These are phyloP conservation scores for Debaryomyces sp. DNA, from an alignment of 1,139 yeast species.

Conservation along the genomic window DNA sequence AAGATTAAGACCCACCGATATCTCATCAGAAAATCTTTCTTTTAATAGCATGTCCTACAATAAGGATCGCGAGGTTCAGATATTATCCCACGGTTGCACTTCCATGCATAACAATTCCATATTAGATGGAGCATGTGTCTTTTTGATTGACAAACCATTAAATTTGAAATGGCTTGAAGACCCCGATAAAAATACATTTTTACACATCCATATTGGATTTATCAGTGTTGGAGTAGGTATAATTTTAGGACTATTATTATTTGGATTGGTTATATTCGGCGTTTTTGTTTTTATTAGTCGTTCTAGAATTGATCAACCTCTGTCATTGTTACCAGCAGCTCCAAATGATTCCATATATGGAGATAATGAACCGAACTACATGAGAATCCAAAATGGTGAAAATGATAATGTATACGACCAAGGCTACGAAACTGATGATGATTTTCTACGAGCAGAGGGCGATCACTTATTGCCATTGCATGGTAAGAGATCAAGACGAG, in stretches of 20 bases:
- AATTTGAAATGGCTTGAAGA: slow-evolving; percentile 57
- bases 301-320: slow-evolving; percentile 8
- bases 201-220: slow-evolving; percentile 64
- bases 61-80: slow-evolving; percentile 63
- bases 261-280: slow-evolving; percentile 34
- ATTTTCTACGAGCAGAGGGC: slow-evolving; percentile 33
- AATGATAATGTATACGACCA: slow-evolving; percentile 30
- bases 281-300: slow-evolving; percentile 33
- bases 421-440: slow-evolving; percentile 53
- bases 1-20: slow-evolving; percentile 19
- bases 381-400: slow-evolving; percentile 41
- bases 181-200: slow-evolving; percentile 36
- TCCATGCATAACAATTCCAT: slow-evolving; percentile 23
- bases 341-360: slow-evolving; percentile 17
- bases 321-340: slow-evolving; percentile 10
- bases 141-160: slow-evolving; percentile 69
- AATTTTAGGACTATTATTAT: slow-evolving; percentile 54
- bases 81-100: slow-evolving; percentile 71
- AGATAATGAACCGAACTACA: slow-evolving; percentile 34
- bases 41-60: slow-evolving; percentile 50
- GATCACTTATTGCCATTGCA: slow-evolving; percentile 35
- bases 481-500: slow-evolving; percentile 19
- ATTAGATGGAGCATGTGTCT: slow-evolving; percentile 56
- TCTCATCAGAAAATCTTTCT: not conserved
- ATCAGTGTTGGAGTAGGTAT: slow-evolving; percentile 70